Percentiles rank a stretch among this genome's conserved stretches.
phyloP scores from a whole-genome alignment of 768 basidiomycete genomes.

The Podaxis sp. region DNA sequence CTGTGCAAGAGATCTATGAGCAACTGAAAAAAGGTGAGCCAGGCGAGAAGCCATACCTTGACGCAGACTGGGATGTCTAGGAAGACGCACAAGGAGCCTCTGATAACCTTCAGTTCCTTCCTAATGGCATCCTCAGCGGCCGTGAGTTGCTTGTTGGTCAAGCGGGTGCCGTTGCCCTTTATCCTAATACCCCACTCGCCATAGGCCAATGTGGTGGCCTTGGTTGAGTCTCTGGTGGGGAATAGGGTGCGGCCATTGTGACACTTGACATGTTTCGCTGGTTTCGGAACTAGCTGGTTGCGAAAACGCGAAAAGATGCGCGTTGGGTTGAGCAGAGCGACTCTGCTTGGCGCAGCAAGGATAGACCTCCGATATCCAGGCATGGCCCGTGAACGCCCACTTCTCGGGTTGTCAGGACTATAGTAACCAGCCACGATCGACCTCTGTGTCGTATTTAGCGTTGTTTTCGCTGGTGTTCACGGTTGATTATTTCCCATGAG shows the following conservation, averaged over 20 bases:
- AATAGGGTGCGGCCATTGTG: conserved; percentile 89
- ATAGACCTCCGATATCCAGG: conserved; percentile 1
- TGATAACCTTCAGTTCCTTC: conserved; percentile 84
- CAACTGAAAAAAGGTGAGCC: not conserved
- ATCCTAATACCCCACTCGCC: conserved; percentile 93
- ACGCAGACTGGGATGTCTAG: conserved; percentile 97
- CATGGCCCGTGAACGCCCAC: too few species aligned
- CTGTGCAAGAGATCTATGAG: conserved; percentile 28
- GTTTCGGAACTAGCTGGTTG: conserved; percentile 73
- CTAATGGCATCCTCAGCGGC: conserved; percentile 85
- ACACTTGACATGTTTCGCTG: conserved; percentile 79
- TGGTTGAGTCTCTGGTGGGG: conserved; percentile 84
- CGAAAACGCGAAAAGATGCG: conserved; percentile 39
- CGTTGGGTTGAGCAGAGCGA: conserved; percentile 26
- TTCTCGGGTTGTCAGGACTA: too few species aligned
- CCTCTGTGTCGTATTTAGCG: too few species aligned
- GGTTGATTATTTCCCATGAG: not conserved
- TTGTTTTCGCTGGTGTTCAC: not conserved
- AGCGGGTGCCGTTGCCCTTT: conserved; percentile 71
- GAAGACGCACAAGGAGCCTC: conserved; percentile 86
- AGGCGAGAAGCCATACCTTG: conserved; percentile 52
- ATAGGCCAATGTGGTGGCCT: conserved; percentile 87
- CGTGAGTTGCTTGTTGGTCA: conserved; percentile 87
- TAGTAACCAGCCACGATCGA: too few species aligned
- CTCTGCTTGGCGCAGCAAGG: conserved; percentile 15